These are phyloP conservation scores for Ceratobasidium sp. DNA, from an alignment of 1,284 basidiomycete species.

Conservation along the genomic window DNA sequence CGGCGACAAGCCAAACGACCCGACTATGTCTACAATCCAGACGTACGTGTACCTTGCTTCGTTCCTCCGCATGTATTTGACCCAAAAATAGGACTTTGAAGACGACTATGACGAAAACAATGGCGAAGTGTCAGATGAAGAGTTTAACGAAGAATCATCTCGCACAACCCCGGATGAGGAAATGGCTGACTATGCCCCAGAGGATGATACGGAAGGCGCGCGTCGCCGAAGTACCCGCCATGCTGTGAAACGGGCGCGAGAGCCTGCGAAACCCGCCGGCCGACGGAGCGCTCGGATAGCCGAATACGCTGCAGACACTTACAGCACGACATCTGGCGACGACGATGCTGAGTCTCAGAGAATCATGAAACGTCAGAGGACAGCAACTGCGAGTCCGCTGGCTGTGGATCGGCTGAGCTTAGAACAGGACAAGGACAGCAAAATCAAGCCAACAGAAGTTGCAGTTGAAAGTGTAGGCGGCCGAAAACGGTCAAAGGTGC, in stretches of 20 bases:
- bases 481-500: constrained; percentile 80
- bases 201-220: constrained; percentile 38
- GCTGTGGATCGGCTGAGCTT: constrained; percentile 26
- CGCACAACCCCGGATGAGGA: constrained; percentile 50
- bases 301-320: constrained; percentile 15
- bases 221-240: constrained; percentile 11
- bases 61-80: background rate
- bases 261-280: constrained; percentile 1
- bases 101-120: constrained; percentile 42
- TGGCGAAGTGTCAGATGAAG: constrained; percentile 35
- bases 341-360: constrained; percentile 30
- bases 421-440: background rate
- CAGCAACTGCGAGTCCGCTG: constrained; percentile 25
- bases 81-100: constrained; percentile 59
- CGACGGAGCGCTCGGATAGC: constrained; percentile 35
- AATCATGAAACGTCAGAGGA: constrained; percentile 24
- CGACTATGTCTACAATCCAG: constrained; percentile 77
- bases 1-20: constrained; percentile 70
- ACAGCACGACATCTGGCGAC: constrained; percentile 21
- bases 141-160: constrained; percentile 29
- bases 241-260: constrained; percentile 11
- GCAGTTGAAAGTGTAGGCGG: constrained; percentile 74
- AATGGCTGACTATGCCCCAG: constrained; percentile 46
- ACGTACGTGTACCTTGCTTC: constrained; percentile 48
- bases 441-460: constrained; percentile 64